Evolutionary conservation across 345 rosid species (phyloP), one percentile per base, ranked within the genome.

Genomic region (Gossypium arboreum): DNA sequence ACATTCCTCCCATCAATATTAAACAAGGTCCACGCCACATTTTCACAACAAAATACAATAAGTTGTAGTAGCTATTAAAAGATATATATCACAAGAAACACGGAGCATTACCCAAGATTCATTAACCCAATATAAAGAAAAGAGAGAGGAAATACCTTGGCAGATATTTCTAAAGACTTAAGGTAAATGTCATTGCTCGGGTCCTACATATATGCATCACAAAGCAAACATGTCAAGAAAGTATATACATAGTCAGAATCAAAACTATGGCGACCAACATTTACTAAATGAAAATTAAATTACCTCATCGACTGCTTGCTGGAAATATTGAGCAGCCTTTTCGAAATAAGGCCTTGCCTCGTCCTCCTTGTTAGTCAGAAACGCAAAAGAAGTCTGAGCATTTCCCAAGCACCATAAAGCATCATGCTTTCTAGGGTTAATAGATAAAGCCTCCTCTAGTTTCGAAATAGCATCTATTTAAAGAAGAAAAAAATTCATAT

Each of bases 361-460:
- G 12, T 81, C 87, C 81, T 81, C 82, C 2, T 91, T 92, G 0
- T 88, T 88, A 71, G 84, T 90, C 71, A 92, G 74, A 83, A 94
- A 94, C 20, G 94, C 98, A 78, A 48, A 74, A 2, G 97, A 86
- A 59, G 97, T 89, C 56, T 88, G 86, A 12, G 98, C 99, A 81
- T 94, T 94, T 50, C 98, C 99, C 22, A 91, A 61, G 75, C 89
- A 91, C 99, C 99, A 94, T 52, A 88, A 77, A n/a, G 98, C 78
- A 29, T 91, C 93, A 73, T 87, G 92, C 59, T 79, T 89, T 76
- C 77, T 84, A 16, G 98, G 92, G 15, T 78, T 79, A 71, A 90
- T 60, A 79, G 66, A 25, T 86, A 94, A 81, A 44, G 96, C 97
- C 81, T 94, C 99, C 82, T 94, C 98, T 44, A 94, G 81, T 88